Evolutionary conservation across 2,329 filamentous ascomycete species (phyloP), one percentile per base, ranked within the genome.

Genomic region (Xylariaceae sp.): DNA sequence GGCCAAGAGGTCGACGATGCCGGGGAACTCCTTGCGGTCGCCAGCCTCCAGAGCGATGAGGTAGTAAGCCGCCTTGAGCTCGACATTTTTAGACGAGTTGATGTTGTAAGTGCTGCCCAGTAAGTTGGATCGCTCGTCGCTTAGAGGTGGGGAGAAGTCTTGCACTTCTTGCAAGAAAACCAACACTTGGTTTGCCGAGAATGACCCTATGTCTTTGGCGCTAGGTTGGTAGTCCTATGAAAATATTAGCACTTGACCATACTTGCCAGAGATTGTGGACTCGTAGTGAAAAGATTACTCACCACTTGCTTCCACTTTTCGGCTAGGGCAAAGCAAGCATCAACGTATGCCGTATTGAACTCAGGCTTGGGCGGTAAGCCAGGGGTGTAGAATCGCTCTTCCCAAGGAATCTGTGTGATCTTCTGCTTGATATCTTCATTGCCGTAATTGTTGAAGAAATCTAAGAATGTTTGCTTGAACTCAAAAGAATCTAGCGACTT

Each of bases 401-500:
- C 83, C 93, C 93, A 98, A 65, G 96, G 87, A 39, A 98, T 82
- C 6, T 77, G 72, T 4, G 79, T 75, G 25, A 93, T 74, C 58
- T 86, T 84, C 55, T 82, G 75, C 63, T 75, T 72, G 47, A 82
- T 71, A 3, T 79, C 75, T 2, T 76, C 69, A 59, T 95, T 87
- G 21, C 76, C 77, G 2, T 78, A 69, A 2, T 69, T 69, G 48
- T 77, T 72, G 66, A 96, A 97, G 74, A 95, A 97, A 52, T 86
- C 79, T 27, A 95, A 65, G 42, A 96, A 83, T 1, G 88, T 94
- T 40, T 85, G 75, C 65, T 92, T 95, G 78, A 98, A 98, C 61
- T 97, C 88, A 58, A 87, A 95, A 2, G 88, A 94, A 67, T 96
- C 90, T 6, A 98, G 77, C 2, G 89, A 95, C 67, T 90, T 92